Evolutionary conservation across 2,329 filamentous ascomycete species (phyloP), one percentile per base, ranked within the genome.

Genomic region (Raffaelea albimanens): DNA sequence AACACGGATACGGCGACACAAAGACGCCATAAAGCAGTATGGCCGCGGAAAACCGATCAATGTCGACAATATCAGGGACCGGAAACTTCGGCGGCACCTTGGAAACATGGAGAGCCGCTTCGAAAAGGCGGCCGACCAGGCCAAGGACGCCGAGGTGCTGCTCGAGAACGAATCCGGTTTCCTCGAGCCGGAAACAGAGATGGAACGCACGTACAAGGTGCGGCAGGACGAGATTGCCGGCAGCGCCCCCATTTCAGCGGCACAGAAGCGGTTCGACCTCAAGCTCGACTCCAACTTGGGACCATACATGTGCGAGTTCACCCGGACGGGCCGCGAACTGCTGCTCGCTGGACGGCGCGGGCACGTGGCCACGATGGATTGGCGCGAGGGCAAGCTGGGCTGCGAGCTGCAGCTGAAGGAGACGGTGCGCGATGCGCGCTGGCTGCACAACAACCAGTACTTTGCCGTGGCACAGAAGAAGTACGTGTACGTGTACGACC

Each of bases 401-500:
- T 96, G 89, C 62, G 93, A 98, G 63, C 60, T 57, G 53, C 88
- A 98, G 62, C 73, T 98, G 52, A 81, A 83, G 44, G 93, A 98
- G 71, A 97, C 89, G 0, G 76, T 97, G 13, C 76, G 91, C 45
- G 91, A 96, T 66, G 84, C 85, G 22, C 84, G 83, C 61, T 98
- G 89, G 86, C 73, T 97, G 58, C 89, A 96, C 68, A 95, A 95
- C 63, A 90, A 93, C 63, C 88, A 95, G 57, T 85, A 81, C 67
- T 96, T 97, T 67, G 91, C 91, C 0, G 88, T 95, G 13, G 89
- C 93, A 40, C 91, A 98, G 67, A 96, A 95, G 73, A 93, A 91
- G 67, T 85, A 93, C 57, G 87, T 93, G 54, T 98, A 95, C 69
- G 96, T 98, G 55, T 98, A 98, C 70, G 93, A 96, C 59, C 75